Percentiles rank a stretch among this genome's conserved stretches.
phyloP scores from a whole-genome alignment of 768 basidiomycete genomes.

The Mycena sanguinolenta region DNA sequence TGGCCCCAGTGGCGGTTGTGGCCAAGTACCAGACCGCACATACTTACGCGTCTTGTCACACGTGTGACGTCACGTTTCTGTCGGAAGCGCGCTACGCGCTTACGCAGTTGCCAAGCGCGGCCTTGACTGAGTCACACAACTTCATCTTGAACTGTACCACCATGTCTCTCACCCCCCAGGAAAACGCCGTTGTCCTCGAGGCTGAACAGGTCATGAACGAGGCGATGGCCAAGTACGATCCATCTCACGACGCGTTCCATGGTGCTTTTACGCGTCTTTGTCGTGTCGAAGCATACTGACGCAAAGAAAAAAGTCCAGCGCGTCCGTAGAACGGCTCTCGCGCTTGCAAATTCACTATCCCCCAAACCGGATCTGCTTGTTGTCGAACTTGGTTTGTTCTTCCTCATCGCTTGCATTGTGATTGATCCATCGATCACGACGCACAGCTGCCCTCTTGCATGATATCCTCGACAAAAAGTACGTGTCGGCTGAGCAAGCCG shows the following conservation, averaged over 20 bases:
- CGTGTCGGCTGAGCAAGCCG: conserved; percentile 66
- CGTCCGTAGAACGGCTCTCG: conserved; percentile 82
- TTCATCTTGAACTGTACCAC: neutral
- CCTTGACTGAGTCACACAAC: too few relatives aligned
- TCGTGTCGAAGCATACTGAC: neutral
- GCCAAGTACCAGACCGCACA: too few relatives aligned
- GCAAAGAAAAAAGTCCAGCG: conserved; percentile 75
- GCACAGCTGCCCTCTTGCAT: conserved; percentile 83
- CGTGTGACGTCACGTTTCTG: too few relatives aligned
- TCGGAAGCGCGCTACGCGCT: too few relatives aligned
- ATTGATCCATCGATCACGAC: conserved; percentile 40
- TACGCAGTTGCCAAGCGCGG: too few relatives aligned
- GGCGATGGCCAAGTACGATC: conserved; percentile 83
- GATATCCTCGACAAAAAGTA: conserved; percentile 93
- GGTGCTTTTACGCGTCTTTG: conserved; percentile 54
- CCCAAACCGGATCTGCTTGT: conserved; percentile 76
- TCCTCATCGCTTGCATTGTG: conserved; percentile 26
- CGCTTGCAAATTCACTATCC: conserved; percentile 66
- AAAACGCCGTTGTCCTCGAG: conserved; percentile 64
- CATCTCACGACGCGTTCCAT: conserved; percentile 85
- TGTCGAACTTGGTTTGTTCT: conserved; percentile 72
- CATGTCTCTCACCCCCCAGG: conserved; percentile 66
- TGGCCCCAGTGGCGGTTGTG: too few relatives aligned
- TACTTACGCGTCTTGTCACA: too few relatives aligned
- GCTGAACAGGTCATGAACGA: conserved; percentile 80